Evolutionary conservation across 2,329 filamentous ascomycete genomes (phyloP), one percentile per base, ranked within the genome.

Genomic region (Erysiphe pulchra): DNA sequence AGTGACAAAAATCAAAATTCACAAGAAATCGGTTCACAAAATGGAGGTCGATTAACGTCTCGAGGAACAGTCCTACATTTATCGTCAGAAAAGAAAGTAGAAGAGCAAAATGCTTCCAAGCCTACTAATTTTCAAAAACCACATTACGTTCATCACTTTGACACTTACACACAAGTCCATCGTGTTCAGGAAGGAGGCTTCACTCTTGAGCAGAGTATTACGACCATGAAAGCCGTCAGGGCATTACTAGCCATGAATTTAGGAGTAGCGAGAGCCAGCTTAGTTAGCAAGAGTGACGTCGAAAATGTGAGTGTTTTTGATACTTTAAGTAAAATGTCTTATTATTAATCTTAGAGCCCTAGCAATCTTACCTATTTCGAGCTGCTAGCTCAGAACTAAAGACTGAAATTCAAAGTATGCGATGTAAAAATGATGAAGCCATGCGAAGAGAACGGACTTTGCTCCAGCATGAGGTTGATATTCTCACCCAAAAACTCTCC

Each of bases 401-500:
- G 54, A 86, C 84, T 20, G 90, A 94, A 59, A 75, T 95, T 16
- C 77, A 74, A 51, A 84, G 85, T 50, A 77, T 77, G 46, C 70
- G 84, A 20, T 77, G 79, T 52, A 69, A 75, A 0, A 77, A 82
- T 52, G 77, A 85, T 50, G 86, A 94, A 61, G 72, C 77, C 48
- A 79, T 84, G 63, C 73, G 86, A 33, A 77, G 83, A 51, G 81
- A 93, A 58, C 70, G 90, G 37, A 83, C 80, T 4, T 75, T 86
- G 43, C 62, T 98, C 51, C 85, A 94, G 63, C 86, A 94, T 59
- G 90, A 95, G 60, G 77, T 86, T n/a, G 90, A 98, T 59, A 92
- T 93, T 16, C 60, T 94, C 46, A 77, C 73, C 46, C 90, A 95
- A 64, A 73, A 77, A 42, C 66, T 94, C 48, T 81, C 76, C 32